Evolutionary conservation across 345 rosid species (phyloP), one percentile per base, ranked within the genome.

Genomic region (Alliaria petiolata): DNA sequence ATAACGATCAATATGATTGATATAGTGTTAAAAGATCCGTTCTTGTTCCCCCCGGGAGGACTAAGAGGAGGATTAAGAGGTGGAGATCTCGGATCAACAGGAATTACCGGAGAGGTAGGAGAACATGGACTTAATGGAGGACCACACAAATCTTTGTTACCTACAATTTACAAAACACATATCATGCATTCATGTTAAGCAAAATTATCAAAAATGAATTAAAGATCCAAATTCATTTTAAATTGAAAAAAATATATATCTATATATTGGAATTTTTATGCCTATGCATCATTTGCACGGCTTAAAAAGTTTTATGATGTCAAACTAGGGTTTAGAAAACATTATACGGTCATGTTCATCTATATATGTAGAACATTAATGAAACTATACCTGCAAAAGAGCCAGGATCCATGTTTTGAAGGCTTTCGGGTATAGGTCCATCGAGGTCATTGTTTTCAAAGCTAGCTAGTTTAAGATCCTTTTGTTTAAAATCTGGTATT

Each of bases 401-500:
- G 25, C 76, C 78, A 0, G 89, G 49, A 56, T 20, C 70, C 79
- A 85, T 58, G 30, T 72, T 64, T 58, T 72, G 76, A 12, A 90
- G 81, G 76, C 84, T 71, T 61, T 47, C 57, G 3, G 97, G 97
- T 28, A 90, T 88, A 0, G 82, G 87, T 69, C 97, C 97, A 53
- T 75, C 88, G 65, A 90, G 82, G 65, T 84, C 78, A 76, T 90
- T 90, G 74, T 81, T 85, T 6, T 92, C 84, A 0, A 90, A 36
- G 79, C 80, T 76, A 14, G 80, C 82, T 13, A 77, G n/a, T 62
- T 58, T 82, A 31, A 88, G 49, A n/a, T 8, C 25, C 3, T 22
- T 47, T 7, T 81, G 82, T 6, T 56, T 61, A 59, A 90, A 86
- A 10, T 79, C 45, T 28, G 97, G 97, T 43, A 90, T 81, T 2